Base-by-base conservation (phyloP, 768 basidiomycete species). In the Guyanaporus albipodus region DNA sequence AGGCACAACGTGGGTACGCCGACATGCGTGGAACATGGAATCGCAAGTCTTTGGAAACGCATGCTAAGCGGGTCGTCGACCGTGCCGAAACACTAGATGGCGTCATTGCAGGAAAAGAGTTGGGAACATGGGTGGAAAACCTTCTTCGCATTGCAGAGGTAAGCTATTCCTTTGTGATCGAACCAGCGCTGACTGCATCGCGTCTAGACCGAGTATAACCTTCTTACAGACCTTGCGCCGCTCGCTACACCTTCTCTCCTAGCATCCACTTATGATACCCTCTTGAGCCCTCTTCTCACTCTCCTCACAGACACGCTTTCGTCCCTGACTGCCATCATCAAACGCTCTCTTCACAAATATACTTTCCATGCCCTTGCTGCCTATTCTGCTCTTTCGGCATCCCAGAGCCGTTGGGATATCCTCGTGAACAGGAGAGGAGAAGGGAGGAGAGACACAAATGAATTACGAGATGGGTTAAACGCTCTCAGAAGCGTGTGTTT, bases 11-110 rank as follows among this genome's bases (percentile, higher is more conserved):
- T 45, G 89, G 89, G 1, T 91, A 87, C 51, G 89, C 87, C 0
- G 88, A 91, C 54, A 91, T 91, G 87, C 77, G 90, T 22, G 87
- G 88, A 10, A 74, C 71, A 11, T 91, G 90, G 90, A 75, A 73
- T 33, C 76, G 76, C 50, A 88, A 84, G 57, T 85, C 87, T 43
- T 63, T 91, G 18, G 90, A 91, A 57, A 72, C 72, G 7, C 81
- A 83, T 53, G 85, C 79, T 3, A 83, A 83, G 55, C 72, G 85
- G 8, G 71, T 85, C 8, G 69, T 89, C 1, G 86, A 87, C 27
- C 69, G 86, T 11, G 81, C 84, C 1, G 86, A 88, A 47, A 83
- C 76, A 0, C 70, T 82, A 8, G 85, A 87, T 50, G 73, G 82
- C 0, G 72, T 88, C 9, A 69, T 68, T 29, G 75, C 83, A 0